phyloP scores from a whole-genome alignment of 192 early-diverging fungal species.

The Coemansia sp. region DNA sequence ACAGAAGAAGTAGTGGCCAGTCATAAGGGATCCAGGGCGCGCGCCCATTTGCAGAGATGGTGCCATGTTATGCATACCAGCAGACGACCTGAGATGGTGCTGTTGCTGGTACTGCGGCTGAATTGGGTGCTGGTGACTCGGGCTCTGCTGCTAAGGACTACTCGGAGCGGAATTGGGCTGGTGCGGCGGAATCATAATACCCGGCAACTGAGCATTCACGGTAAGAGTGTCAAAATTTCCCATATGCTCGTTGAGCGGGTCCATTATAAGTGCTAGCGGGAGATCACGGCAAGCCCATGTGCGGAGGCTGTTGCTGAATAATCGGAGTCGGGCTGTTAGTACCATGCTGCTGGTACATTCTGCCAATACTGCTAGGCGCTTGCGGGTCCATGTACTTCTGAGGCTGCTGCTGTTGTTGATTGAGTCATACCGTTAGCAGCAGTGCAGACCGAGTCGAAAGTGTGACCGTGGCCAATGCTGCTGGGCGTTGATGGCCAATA shows the following conservation, averaged over 20 bases:
- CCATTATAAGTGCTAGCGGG: slow-evolving; percentile 43
- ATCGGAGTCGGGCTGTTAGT: slow-evolving; percentile 19
- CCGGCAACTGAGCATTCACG: slow-evolving; percentile 29
- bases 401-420: too few relatives aligned
- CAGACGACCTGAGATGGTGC: not conserved
- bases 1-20: not conserved
- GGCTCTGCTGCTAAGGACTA: not conserved
- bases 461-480: slow-evolving; percentile 18
- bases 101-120: slow-evolving; percentile 9
- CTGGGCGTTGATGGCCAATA: slow-evolving; percentile 7
- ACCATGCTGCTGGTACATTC: slow-evolving; percentile 8
- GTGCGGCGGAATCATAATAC: slow-evolving; percentile 14
- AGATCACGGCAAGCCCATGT: slow-evolving; percentile 41
- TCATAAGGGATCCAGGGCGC: not conserved
- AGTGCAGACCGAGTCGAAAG: slow-evolving; percentile 24
- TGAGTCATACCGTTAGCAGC: slow-evolving; percentile 6
- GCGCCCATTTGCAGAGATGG: slow-evolving; percentile 1
- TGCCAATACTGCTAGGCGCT: slow-evolving; percentile 30
- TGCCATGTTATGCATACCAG: not conserved
- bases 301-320: slow-evolving; percentile 15
- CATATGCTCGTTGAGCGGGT: slow-evolving; percentile 19
- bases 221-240: slow-evolving; percentile 49
- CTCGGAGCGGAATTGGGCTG: slow-evolving; percentile 4
- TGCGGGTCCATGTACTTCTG: slow-evolving; percentile 14
- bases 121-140: not conserved